These are phyloP conservation scores for Arabidopsis hybrid DNA, from an alignment of 441 rosid genomes.

Conservation along the genomic window DNA sequence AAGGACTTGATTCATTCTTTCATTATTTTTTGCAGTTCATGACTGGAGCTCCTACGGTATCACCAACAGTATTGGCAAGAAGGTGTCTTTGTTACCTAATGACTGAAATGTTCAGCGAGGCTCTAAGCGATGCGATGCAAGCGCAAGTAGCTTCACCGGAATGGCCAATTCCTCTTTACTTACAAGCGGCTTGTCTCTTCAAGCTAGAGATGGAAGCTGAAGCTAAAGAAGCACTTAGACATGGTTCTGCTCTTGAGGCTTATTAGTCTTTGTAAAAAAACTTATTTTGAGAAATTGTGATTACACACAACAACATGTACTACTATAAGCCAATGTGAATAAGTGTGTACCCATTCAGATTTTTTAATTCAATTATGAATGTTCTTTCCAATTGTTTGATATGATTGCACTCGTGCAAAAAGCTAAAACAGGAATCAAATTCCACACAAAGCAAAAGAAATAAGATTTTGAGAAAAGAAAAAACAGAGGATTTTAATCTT, in stretches of 20 bases:
- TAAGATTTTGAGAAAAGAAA: conserved; percentile 21
- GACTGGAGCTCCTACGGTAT: conserved; percentile 72
- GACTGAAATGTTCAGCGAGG: conserved; percentile 79
- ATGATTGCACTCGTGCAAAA: conserved; percentile 52
- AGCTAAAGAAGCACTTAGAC: conserved; percentile 85
- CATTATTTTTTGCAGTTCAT: conserved; percentile 58
- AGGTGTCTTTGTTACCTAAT: conserved; percentile 82
- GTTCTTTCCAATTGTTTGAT: conserved; percentile 27
- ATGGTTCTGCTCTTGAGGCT: conserved; percentile 77
- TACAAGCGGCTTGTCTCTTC: conserved; percentile 90
- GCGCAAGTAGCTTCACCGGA: conserved; percentile 84
- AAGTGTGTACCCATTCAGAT: conserved; percentile 9
- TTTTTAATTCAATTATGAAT: conserved; percentile 30
- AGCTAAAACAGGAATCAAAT: conserved; percentile 44
- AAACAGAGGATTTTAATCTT: conserved; percentile 18
- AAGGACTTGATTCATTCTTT: background rate
- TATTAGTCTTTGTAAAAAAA: conserved; percentile 35
- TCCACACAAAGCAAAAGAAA: conserved; percentile 44
- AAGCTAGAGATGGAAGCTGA: conserved; percentile 87
- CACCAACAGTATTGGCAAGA: conserved; percentile 88
- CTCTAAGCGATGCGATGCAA: conserved; percentile 94
- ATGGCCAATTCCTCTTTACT: conserved; percentile 87
- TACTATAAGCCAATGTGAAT: background rate
- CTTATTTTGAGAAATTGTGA: background rate
- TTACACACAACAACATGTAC: conserved; percentile 11